phyloP scores from a whole-genome alignment of 1,284 basidiomycete species.

The Malassezia slooffiae region DNA sequence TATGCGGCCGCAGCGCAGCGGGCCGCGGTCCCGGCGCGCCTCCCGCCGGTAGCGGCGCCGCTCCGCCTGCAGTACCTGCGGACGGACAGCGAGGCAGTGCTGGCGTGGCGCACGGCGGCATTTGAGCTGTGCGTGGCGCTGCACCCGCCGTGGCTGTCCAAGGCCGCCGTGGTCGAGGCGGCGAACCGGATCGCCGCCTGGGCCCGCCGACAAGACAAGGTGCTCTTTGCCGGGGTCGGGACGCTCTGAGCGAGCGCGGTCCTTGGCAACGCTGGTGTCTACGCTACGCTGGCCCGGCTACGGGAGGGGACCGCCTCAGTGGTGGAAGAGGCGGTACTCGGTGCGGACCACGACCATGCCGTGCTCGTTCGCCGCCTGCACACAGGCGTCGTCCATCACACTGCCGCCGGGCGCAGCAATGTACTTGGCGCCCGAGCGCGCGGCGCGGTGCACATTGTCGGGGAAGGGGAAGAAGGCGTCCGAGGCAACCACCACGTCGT shows the following conservation, averaged over 20 bases:
- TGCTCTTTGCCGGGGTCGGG: no score
- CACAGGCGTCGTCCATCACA: conserved; percentile 70
- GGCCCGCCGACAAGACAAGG: conserved; percentile 74
- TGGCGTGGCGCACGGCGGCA: conserved; percentile 67
- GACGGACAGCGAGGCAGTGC: conserved; percentile 69
- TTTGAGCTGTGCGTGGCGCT: conserved; percentile 83
- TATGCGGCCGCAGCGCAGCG: not conserved
- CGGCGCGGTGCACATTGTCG: conserved; percentile 89
- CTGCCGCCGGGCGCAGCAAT: conserved; percentile 88
- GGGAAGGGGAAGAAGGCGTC: conserved; percentile 99
- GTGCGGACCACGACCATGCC: conserved; percentile 44
- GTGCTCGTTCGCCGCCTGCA: conserved; percentile 39
- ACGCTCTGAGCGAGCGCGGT: no score
- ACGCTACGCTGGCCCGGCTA: no score
- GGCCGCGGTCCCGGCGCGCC: not conserved
- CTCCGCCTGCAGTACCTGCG: conserved; percentile 54
- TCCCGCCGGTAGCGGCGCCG: not conserved
- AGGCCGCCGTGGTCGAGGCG: conserved; percentile 69
- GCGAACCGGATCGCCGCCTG: conserved; percentile 80
- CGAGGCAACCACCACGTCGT: conserved; percentile 78
- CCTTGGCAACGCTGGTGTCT: no score
- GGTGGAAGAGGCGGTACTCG: conserved; percentile 44
- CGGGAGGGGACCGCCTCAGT: no score
- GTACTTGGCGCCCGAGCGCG: conserved; percentile 80
- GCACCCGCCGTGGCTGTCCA: conserved; percentile 64